These are phyloP conservation scores for Groenewaldozyma sp. DNA, from an alignment of 1,139 yeast genomes.

Conservation along the genomic window DNA sequence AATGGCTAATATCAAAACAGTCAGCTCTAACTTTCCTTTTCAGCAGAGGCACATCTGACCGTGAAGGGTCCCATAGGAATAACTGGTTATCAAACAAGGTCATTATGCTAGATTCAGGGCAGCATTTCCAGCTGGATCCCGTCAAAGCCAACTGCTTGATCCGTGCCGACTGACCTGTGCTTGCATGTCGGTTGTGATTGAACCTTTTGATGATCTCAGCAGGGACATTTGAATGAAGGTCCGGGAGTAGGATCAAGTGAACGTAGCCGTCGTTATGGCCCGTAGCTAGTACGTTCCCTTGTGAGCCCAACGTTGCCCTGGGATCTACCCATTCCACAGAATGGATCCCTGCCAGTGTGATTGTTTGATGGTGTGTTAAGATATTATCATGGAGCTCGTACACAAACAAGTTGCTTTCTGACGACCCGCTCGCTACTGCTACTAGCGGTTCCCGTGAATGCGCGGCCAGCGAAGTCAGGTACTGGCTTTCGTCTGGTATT, in stretches of 20 bases:
- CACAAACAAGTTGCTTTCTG: slow-evolving; percentile 49
- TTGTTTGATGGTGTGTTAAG: slow-evolving; percentile 66
- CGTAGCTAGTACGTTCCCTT: slow-evolving; percentile 41
- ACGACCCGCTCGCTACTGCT: slow-evolving; percentile 57
- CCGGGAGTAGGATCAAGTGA: slow-evolving; percentile 61
- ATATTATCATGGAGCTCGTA: slow-evolving; percentile 40
- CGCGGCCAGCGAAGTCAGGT: slow-evolving; percentile 49
- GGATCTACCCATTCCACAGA: slow-evolving; percentile 55
- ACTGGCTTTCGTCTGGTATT: slow-evolving; percentile 49
- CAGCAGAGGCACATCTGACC: slow-evolving; percentile 45
- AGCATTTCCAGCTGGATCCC: slow-evolving; percentile 34
- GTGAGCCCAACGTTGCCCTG: slow-evolving; percentile 26
- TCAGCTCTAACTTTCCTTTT: slow-evolving; percentile 45
- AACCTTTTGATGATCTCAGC: slow-evolving; percentile 70
- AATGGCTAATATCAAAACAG: slow-evolving; percentile 44
- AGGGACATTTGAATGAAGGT: slow-evolving; percentile 37
- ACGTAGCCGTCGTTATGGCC: slow-evolving; percentile 67
- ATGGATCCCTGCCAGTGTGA: slow-evolving; percentile 58
- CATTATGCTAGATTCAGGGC: slow-evolving; percentile 38
- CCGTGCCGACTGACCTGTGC: slow-evolving; percentile 22
- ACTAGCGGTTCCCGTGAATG: slow-evolving; percentile 37
- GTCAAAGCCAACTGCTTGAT: slow-evolving; percentile 34
- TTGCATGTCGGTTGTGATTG: slow-evolving; percentile 54
- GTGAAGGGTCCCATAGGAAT: slow-evolving; percentile 62
- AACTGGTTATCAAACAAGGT: slow-evolving; percentile 55